Base-by-base conservation (phyloP, 257 asterid genomes). In the Nicotiana paniculata region DNA sequence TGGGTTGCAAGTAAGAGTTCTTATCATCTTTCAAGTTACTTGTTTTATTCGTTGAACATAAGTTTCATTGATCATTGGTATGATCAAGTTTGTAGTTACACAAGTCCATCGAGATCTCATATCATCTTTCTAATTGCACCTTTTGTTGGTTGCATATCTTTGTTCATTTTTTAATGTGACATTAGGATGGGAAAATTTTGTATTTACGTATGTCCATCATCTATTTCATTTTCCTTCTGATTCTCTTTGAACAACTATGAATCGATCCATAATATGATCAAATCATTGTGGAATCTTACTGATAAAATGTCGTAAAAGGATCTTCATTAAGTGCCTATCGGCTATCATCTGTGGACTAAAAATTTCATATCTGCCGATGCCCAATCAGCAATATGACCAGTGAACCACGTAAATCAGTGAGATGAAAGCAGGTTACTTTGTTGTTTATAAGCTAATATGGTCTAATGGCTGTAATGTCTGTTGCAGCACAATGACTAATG, bases 1-100 rank as follows among this genome's bases (percentile, higher is more conserved):
- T 26, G 99, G 99, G 65, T 80, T 96, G 83, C 99, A 96, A 84
- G 99, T 94, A 88, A 91, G 91, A 39, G 66, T 18, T 39, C 30
- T 43, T 53, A 72, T 69, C 16, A 53, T n/a, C 74, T 58, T 3
- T 54, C 12, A 8, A 17, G 8, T 21, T 51, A 3, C 32, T 77
- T 79, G 59, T 62, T 74, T 74, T 74, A 26, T 74, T 74, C n/a
- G 3, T 48, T 13, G 7, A 74, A 48, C 79, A 48, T 46, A 15
- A 13, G 1, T 26, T 26, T 15, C 79, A 4, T 74, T 74, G 0
- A 1, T 21, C 24, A 21, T 21, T 21, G 24, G 24, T 39, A n/a
- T 43, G 33, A 39, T n/a, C 77, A 39, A 37, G 11, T n/a, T 70
- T 28, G 16, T 30, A 39, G 1, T 70, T 39, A 70, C 11, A 35